Conservation (phyloP, 2,329 filamentous ascomycete species). For the Aureobasidium subglaciale region DNA sequence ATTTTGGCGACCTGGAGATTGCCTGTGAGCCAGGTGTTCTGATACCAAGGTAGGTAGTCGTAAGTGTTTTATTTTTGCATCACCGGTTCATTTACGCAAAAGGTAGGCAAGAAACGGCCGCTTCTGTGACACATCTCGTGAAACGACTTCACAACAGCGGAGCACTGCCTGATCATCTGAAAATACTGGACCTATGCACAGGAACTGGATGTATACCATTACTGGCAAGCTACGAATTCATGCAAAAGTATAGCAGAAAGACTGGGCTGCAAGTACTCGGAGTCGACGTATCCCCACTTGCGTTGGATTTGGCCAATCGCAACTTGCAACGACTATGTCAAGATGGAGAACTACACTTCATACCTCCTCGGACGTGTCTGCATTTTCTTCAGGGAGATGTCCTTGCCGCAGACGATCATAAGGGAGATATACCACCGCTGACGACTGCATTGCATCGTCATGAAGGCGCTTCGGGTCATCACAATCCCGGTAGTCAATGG, state of each 20-base stretch:
- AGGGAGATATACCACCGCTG: neutral
- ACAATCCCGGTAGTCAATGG: neutral
- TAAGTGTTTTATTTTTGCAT: neutral
- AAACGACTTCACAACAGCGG: conserved; percentile 22
- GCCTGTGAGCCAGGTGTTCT: conserved; percentile 69
- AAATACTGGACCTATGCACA: conserved; percentile 78
- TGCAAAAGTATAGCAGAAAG: conserved; percentile 20
- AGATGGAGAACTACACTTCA: neutral
- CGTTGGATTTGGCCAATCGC: too few species aligned
- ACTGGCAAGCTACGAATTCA: conserved; percentile 59
- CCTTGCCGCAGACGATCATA: conserved; percentile 14
- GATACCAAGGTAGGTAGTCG: conserved; percentile 61
- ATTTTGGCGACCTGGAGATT: conserved; percentile 78
- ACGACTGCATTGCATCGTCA: neutral
- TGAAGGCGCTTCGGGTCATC: neutral
- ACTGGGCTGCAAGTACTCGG: conserved; percentile 51
- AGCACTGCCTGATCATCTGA: conserved; percentile 33
- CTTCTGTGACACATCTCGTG: conserved; percentile 31
- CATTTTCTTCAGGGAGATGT: conserved; percentile 32
- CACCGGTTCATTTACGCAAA: neutral
- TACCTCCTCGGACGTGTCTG: neutral
- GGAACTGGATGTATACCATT: conserved; percentile 88
- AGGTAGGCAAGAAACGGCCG: conserved; percentile 41
- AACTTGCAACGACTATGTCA: conserved; percentile 45
- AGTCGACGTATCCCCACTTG: conserved; percentile 63